Conservation (phyloP, 768 basidiomycete genomes). For the Obba rivulosa region DNA sequence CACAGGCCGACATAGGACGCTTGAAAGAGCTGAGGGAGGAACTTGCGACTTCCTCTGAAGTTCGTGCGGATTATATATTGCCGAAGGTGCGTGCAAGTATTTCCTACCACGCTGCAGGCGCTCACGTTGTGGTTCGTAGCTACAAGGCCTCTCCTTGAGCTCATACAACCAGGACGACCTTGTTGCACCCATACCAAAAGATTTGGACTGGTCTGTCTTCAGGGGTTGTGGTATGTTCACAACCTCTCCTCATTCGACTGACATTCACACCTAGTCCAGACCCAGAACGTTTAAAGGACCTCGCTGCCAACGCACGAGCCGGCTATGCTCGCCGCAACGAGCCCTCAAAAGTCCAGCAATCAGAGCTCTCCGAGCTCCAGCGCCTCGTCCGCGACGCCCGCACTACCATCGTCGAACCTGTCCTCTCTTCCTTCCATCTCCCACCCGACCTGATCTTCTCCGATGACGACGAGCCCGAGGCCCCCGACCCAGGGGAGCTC, state of each 20-base stretch:
- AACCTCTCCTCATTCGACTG: background rate
- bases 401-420: conserved; percentile 43
- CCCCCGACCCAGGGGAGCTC: conserved; percentile 35
- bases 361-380: conserved; percentile 51
- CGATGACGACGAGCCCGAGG: conserved; percentile 28
- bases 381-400: conserved; percentile 50
- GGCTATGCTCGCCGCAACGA: conserved; percentile 31
- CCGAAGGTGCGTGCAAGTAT: conserved; percentile 29
- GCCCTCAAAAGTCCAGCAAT: conserved; percentile 36
- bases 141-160: conserved; percentile 27
- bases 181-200: conserved; percentile 38
- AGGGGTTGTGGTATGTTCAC: conserved; percentile 43
- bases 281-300: conserved; percentile 43
- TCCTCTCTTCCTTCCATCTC: conserved; percentile 28
- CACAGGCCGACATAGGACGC: conserved; percentile 56
- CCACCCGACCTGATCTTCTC: conserved; percentile 18
- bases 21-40: conserved; percentile 42
- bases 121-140: conserved; percentile 17
- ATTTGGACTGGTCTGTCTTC: conserved; percentile 61
- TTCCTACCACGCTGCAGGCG: conserved; percentile 17
- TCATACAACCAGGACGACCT: conserved; percentile 44
- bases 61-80: conserved; percentile 26
- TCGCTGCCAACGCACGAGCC: conserved; percentile 35
- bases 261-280: conserved; percentile 36
- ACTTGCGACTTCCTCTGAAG: conserved; percentile 30